Percentiles rank a stretch among this genome's conserved stretches.
phyloP scores from a whole-genome alignment of 2,329 filamentous ascomycete genomes.

The Pyrenochaeta sp. region DNA sequence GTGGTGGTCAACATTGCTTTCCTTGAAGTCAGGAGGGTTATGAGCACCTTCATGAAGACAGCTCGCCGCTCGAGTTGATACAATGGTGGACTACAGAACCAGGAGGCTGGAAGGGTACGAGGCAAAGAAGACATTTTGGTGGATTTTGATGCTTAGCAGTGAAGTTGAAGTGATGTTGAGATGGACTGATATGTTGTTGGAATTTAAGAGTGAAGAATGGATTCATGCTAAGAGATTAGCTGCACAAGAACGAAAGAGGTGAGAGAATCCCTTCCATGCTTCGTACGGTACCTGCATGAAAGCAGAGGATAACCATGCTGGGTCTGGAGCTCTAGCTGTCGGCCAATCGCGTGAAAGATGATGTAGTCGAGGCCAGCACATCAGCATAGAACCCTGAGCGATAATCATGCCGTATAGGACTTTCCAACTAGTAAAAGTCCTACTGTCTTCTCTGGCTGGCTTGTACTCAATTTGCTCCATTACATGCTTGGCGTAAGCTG shows the following conservation, averaged over 20 bases:
- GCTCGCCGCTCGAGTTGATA: slow-evolving; percentile 61
- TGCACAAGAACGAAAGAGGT: not conserved
- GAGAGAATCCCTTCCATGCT: not conserved
- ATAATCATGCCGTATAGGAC: too few species aligned
- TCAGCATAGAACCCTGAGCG: not conserved
- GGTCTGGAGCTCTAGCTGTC: not conserved
- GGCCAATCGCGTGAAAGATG: not conserved
- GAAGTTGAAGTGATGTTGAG: too few species aligned
- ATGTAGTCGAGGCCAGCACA: not conserved
- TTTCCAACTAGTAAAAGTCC: too few species aligned
- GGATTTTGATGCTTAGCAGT: not conserved
- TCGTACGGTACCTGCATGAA: not conserved
- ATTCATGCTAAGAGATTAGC: too few species aligned
- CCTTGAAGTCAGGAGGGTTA: not conserved
- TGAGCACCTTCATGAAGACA: slow-evolving; percentile 58
- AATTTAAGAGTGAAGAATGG: too few species aligned
- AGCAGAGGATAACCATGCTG: not conserved
- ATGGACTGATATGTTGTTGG: too few species aligned
- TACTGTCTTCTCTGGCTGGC: too few species aligned
- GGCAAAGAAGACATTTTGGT: slow-evolving; percentile 27
- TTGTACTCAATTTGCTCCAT: too few species aligned
- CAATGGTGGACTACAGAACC: slow-evolving; percentile 59
- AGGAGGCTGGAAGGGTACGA: slow-evolving; percentile 62
- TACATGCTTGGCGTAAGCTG: too few species aligned
- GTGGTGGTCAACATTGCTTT: not conserved